Percentiles rank a stretch among this genome's conserved stretches.
Evolutionary conservation across 441 rosid genomes (phyloP).

Genomic region (Erysimum pusillum): DNA sequence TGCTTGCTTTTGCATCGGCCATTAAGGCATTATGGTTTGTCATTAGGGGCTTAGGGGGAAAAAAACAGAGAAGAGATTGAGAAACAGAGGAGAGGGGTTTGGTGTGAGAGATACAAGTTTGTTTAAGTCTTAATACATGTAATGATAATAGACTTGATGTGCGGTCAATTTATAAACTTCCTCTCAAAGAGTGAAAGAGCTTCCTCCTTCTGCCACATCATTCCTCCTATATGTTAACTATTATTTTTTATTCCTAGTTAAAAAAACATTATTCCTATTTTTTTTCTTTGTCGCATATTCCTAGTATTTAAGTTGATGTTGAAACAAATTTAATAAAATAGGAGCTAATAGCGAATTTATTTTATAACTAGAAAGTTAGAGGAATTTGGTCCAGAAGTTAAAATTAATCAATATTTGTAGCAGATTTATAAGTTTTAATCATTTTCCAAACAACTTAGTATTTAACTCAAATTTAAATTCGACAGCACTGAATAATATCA

Average conservation of each 20-base stretch:
- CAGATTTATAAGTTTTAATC: neutral
- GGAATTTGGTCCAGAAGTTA: neutral
- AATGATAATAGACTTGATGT: conserved; percentile 39
- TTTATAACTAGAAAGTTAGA: neutral
- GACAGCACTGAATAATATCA: too few species aligned
- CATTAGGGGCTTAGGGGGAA: conserved; percentile 33
- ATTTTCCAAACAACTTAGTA: neutral
- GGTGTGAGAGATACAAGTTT: conserved; percentile 43
- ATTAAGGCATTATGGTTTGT: conserved; percentile 56
- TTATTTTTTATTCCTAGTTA: neutral
- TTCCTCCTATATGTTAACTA: conserved; percentile 2
- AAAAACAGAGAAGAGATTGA: conserved; percentile 41
- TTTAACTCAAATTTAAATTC: neutral
- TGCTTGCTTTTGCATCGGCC: conserved; percentile 45
- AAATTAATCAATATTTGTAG: neutral
- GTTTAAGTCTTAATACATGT: conserved; percentile 46
- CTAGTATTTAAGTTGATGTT: conserved; percentile 19
- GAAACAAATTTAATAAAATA: conserved; percentile 1
- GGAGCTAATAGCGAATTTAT: conserved; percentile 10
- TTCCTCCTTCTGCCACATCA: conserved; percentile 35
- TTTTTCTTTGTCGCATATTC: conserved; percentile 18
- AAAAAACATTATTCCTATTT: neutral
- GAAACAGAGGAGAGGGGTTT: conserved; percentile 40
- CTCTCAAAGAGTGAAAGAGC: conserved; percentile 42
- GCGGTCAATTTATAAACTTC: conserved; percentile 56